Percentiles rank a stretch among this genome's conserved stretches.
Evolutionary conservation across 352 stramenopile genomes (phyloP).

Genomic region (Phytopythium boreale): DNA sequence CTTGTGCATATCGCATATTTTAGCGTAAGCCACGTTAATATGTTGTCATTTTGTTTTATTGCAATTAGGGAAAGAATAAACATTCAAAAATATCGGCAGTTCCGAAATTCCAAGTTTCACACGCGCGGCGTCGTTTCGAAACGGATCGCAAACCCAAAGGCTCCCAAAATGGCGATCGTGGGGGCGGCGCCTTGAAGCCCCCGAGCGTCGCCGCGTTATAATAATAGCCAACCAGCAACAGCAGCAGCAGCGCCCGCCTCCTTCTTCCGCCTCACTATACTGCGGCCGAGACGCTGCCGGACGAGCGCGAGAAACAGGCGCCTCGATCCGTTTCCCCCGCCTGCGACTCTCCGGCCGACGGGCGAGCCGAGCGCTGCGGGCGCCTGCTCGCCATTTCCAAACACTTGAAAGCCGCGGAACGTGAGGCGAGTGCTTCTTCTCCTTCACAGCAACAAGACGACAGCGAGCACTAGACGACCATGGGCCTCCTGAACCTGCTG

Average conservation of each 20-base stretch:
- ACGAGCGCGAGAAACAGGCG: background rate
- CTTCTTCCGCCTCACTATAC: no score
- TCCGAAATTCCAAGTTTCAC: background rate
- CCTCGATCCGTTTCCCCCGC: background rate
- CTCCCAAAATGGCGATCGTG: no score
- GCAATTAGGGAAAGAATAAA: no score
- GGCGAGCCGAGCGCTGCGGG: background rate
- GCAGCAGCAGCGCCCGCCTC: no score
- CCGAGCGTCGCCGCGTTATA: background rate
- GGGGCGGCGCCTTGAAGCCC: background rate
- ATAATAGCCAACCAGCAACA: background rate
- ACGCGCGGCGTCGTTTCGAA: conserved; percentile 41
- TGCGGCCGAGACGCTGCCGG: background rate
- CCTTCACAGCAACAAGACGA: no score
- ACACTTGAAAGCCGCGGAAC: background rate
- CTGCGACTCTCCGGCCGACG: background rate
- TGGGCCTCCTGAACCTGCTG: conserved; percentile 92
- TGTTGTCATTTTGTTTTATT: no score
- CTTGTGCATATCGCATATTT: background rate
- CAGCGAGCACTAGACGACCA: conserved; percentile 22
- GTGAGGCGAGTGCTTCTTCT: background rate
- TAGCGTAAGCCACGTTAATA: background rate
- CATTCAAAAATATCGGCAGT: background rate
- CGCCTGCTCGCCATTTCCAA: background rate
- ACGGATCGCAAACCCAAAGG: conserved; percentile 11